Conservation (phyloP, 179 eudicot genomes). For the Nepenthes alata region DNA sequence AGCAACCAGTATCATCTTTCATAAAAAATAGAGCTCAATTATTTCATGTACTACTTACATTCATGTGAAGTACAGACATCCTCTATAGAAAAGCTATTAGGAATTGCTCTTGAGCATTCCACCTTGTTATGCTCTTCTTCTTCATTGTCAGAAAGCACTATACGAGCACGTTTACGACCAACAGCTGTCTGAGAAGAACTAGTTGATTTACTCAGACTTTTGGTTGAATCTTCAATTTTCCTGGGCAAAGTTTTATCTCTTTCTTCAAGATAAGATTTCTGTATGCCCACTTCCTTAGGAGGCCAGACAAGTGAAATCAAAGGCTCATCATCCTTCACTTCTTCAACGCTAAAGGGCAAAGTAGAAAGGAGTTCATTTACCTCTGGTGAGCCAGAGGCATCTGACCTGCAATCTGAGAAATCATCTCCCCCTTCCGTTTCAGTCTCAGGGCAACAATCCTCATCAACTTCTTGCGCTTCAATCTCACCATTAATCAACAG, state of each 20-base stretch:
- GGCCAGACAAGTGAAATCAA: constrained; percentile 33
- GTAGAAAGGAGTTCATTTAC: constrained; percentile 15
- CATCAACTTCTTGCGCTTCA: constrained; percentile 14
- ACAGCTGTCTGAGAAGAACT: constrained; percentile 36
- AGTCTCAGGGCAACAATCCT: constrained; percentile 72
- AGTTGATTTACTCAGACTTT: constrained; percentile 30
- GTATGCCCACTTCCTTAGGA: constrained; percentile 18
- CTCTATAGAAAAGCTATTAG: constrained; percentile 20
- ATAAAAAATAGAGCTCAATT: neutral
- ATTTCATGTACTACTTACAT: constrained; percentile 28
- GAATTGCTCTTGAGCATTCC: constrained; percentile 21
- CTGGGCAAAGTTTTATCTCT: constrained; percentile 15
- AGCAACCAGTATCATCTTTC: too few species aligned
- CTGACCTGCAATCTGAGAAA: constrained; percentile 23
- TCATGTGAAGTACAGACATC: constrained; percentile 60
- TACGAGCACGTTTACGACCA: constrained; percentile 65
- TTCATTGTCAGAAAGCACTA: constrained; percentile 86
- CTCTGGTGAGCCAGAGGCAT: constrained; percentile 28
- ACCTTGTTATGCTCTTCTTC: constrained; percentile 33
- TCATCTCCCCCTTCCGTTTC: constrained; percentile 56
- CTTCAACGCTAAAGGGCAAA: constrained; percentile 22
- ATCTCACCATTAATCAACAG: constrained; percentile 17
- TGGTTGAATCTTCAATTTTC: constrained; percentile 26
- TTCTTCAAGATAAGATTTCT: constrained; percentile 15
- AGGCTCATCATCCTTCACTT: constrained; percentile 35